Evolutionary conservation across 2,329 filamentous ascomycete species (phyloP), one percentile per base, ranked within the genome.

Genomic region (Penicillium sclerotigenum): DNA sequence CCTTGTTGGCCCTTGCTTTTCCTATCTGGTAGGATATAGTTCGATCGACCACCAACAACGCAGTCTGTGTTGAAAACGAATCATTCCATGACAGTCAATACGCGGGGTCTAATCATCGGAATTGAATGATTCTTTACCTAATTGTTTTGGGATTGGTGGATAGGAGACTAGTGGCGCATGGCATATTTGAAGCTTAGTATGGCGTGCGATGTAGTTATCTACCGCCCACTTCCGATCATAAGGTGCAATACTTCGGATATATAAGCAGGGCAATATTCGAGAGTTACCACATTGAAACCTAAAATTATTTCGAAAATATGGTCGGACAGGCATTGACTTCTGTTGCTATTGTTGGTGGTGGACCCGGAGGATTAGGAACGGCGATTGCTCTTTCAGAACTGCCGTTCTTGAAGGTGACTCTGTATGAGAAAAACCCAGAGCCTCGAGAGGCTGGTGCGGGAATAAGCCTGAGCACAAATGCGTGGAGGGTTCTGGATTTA

Each of bases 401-500:
- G 2, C 71, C 75, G 0, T 73, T 77, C 36, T 65, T 81, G 9
- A 63, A 76, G 18, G 71, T 78, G 3, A 72, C 65, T 0, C 59
- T 81, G 1, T 81, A 79, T 49, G 79, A 81, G 56, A 73, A 80
- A 54, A 77, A 77, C 1, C 68, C 59, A 7, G 67, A 75, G 18
- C 63, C 81, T n/a, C 66, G 77, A 31, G 79, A 81, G 59, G 74
- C 79, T 5, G 79, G 79, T 0, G 78, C 78, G 0, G 79, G 79
- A 0, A 79, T 81, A 52, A 75, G 71, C 43, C 75, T 81, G 16
- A 73, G 74, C 1, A 67, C 73, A 8, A 80, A 81, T 61, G 74
- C 73, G 14, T 81, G 78, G 79, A 77, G 72, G 42, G 75, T 80
- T 5, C 64, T 81, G 16, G 76, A 77, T 43, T 60, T 80, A 28